These are phyloP conservation scores for Diaporthe citrichinensis DNA, from an alignment of 2,329 filamentous ascomycete genomes.

Conservation along the genomic window DNA sequence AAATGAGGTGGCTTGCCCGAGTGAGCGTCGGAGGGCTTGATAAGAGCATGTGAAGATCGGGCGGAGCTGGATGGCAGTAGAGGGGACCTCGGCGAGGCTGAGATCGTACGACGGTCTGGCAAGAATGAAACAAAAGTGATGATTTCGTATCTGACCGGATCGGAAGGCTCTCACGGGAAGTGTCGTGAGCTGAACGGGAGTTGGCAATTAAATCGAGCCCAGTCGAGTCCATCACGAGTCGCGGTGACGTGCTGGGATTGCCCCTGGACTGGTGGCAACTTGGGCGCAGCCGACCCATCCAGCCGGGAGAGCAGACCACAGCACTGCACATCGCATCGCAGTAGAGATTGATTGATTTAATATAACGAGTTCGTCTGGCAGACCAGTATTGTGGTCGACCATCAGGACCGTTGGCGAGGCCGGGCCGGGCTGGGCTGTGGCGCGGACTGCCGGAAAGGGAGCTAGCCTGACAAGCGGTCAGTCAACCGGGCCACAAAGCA, in stretches of 20 bases:
- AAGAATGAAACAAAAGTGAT: neutral
- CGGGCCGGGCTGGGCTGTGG: slow-evolving; percentile 1
- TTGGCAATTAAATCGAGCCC: slow-evolving; percentile 23
- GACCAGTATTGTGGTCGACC: neutral
- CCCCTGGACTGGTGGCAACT: slow-evolving; percentile 4
- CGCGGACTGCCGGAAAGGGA: neutral
- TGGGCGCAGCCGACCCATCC: slow-evolving; percentile 15
- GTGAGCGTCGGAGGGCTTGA: neutral
- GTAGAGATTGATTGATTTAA: neutral
- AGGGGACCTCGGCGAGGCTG: slow-evolving; percentile 10
- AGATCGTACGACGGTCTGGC: slow-evolving; percentile 28
- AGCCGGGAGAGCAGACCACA: slow-evolving; percentile 11
- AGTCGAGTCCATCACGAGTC: slow-evolving; percentile 17
- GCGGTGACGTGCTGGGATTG: slow-evolving; percentile 20
- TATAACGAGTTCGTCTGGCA: neutral
- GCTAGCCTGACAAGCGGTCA: slow-evolving; percentile 25
- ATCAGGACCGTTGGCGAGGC: slow-evolving; percentile 16
- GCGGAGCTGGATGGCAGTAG: neutral
- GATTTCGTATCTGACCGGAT: neutral
- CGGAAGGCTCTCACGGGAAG: neutral
- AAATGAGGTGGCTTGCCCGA: slow-evolving; percentile 19
- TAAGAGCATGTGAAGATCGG: slow-evolving; percentile 18
- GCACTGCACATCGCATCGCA: neutral
- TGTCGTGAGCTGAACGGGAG: slow-evolving; percentile 12
- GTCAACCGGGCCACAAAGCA: neutral